Percentiles rank a stretch among this genome's conserved stretches.
phyloP scores from a whole-genome alignment of 2,329 filamentous ascomycete species.

The Fusarium sp. region DNA sequence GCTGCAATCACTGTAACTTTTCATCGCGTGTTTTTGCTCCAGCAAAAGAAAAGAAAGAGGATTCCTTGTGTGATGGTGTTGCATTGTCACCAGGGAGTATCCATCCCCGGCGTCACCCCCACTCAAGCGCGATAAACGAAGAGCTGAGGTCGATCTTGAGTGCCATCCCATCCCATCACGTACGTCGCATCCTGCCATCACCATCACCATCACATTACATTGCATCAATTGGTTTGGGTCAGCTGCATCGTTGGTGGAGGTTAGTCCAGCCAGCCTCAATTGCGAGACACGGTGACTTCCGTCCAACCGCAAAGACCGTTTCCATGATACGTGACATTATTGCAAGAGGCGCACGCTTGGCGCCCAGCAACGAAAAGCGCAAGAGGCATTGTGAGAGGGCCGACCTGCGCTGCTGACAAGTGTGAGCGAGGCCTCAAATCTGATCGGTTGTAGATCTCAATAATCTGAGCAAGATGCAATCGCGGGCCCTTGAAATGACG shows the following conservation, averaged over 20 bases:
- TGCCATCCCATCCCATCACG: background rate
- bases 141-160: conserved; percentile 14
- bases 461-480: conserved; percentile 1
- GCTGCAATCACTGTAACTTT: background rate
- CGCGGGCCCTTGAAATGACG: background rate
- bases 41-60: background rate
- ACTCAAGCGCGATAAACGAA: conserved; percentile 20
- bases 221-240: background rate
- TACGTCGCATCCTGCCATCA: background rate
- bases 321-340: background rate
- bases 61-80: background rate
- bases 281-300: background rate
- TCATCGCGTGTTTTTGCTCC: background rate
- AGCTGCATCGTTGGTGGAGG: background rate
- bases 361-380: background rate
- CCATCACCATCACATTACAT: background rate
- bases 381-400: background rate
- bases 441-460: conserved; percentile 15
- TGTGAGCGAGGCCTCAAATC: background rate
- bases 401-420: background rate
- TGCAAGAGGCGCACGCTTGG: background rate
- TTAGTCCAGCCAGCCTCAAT: conserved; percentile 7
- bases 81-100: background rate
- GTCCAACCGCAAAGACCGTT: background rate
- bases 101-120: conserved; percentile 5